phyloP scores from a whole-genome alignment of 306 rosid genomes.

The Sophora flavescens region DNA sequence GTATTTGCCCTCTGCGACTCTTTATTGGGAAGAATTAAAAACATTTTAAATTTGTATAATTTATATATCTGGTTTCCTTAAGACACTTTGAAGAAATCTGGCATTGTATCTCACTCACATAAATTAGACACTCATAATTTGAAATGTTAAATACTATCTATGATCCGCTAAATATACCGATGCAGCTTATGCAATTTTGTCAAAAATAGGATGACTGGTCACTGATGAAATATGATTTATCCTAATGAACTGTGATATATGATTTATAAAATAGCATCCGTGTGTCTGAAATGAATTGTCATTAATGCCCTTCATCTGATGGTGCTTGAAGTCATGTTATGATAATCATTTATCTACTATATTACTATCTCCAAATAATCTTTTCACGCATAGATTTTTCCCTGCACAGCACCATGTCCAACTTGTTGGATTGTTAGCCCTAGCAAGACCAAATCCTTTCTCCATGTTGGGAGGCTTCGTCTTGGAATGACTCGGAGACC shows the following conservation, averaged over 20 bases:
- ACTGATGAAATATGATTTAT: too few species aligned
- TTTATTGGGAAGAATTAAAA: too few species aligned
- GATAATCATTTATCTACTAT: neutral
- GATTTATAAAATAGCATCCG: neutral
- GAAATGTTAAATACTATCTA: neutral
- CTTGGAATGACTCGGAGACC: conserved; percentile 90
- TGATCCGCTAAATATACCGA: neutral
- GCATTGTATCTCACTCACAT: neutral
- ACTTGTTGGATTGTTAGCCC: conserved; percentile 71
- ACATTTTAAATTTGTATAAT: too few species aligned
- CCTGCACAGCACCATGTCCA: conserved; percentile 74
- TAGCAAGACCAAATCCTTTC: too few species aligned
- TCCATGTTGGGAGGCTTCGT: too few species aligned
- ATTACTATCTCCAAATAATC: neutral
- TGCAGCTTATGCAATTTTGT: neutral
- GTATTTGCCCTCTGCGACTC: too few species aligned
- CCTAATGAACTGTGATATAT: too few species aligned
- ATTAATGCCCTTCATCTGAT: neutral
- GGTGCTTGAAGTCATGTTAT: conserved; percentile 3
- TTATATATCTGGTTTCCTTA: too few species aligned
- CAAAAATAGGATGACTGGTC: neutral
- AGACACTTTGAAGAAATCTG: neutral
- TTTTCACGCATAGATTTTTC: neutral
- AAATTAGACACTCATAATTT: neutral
- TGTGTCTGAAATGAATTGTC: neutral